These are phyloP conservation scores for Actinomortierella wolfii DNA, from an alignment of 371 early-diverging fungal genomes.

Conservation along the genomic window DNA sequence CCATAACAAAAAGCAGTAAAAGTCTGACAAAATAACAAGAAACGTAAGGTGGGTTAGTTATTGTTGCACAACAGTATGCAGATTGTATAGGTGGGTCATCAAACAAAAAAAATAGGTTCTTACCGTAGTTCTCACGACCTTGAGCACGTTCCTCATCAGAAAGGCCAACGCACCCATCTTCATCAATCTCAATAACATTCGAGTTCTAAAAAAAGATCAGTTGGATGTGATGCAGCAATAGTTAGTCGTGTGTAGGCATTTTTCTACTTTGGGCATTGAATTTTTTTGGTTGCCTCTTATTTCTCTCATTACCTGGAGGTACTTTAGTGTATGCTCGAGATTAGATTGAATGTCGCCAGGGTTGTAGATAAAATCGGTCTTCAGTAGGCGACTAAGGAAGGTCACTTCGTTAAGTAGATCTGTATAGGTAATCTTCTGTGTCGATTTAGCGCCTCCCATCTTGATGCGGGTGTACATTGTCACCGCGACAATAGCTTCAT, in stretches of 20 bases:
- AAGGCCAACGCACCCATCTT: constrained; percentile 62
- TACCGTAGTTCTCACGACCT: constrained; percentile 86
- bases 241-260: constrained; percentile 32
- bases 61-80: not conserved
- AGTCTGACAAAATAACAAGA: constrained; percentile 58
- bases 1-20: constrained; percentile 88
- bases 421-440: constrained; percentile 57
- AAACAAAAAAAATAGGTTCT: not conserved
- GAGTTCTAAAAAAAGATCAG: constrained; percentile 48
- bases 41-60: not conserved
- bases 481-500: constrained; percentile 81
- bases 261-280: not conserved
- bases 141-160: constrained; percentile 70
- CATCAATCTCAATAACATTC: constrained; percentile 60
- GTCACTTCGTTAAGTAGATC: constrained; percentile 70
- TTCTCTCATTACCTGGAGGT: constrained; percentile 52
- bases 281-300: no score
- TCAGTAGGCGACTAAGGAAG: constrained; percentile 81
- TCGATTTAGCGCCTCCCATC: constrained; percentile 69
- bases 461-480: constrained; percentile 84
- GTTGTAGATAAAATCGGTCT: constrained; percentile 84
- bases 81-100: no score
- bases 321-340: constrained; percentile 66
- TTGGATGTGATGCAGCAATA: constrained; percentile 6
- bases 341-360: constrained; percentile 79